Conservation (phyloP, 1,139 yeast genomes). For the Diutina ranongensis region DNA sequence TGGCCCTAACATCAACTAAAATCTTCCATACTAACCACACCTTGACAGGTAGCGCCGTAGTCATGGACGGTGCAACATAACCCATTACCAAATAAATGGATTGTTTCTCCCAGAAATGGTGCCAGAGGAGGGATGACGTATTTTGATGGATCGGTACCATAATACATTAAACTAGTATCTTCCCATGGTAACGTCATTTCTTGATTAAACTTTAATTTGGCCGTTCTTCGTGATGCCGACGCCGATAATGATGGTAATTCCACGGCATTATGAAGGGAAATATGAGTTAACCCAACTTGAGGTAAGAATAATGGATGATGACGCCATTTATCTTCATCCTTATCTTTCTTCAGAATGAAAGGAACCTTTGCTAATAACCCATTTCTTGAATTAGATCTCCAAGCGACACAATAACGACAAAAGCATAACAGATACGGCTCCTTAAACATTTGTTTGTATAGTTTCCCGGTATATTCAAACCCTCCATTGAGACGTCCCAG, state of each 20-base stretch:
- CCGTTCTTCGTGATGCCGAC: not conserved
- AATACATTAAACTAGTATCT: not conserved
- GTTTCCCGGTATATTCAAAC: conserved; percentile 14
- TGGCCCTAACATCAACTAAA: not conserved
- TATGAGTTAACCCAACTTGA: not conserved
- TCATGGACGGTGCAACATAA: not conserved
- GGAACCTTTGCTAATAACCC: not conserved
- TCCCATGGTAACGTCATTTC: not conserved
- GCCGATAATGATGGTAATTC: not conserved
- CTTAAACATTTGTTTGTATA: conserved; percentile 13
- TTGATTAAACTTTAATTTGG: not conserved
- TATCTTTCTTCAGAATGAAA: not conserved
- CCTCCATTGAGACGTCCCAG: conserved; percentile 13
- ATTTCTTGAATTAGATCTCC: not conserved
- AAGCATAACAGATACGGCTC: conserved; percentile 18
- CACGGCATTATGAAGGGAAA: conserved; percentile 2
- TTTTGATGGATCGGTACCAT: not conserved
- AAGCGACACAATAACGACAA: conserved; percentile 17
- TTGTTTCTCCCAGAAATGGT: conserved; percentile 3
- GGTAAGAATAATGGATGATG: not conserved
- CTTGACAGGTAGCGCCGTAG: not conserved
- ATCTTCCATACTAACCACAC: not conserved
- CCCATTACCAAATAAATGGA: conserved; percentile 3
- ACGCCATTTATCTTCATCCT: not conserved
- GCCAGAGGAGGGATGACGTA: not conserved